Evolutionary conservation across 1,284 basidiomycete species (phyloP), one percentile per base, ranked within the genome.

Genomic region (Pyrrhoderma noxium): DNA sequence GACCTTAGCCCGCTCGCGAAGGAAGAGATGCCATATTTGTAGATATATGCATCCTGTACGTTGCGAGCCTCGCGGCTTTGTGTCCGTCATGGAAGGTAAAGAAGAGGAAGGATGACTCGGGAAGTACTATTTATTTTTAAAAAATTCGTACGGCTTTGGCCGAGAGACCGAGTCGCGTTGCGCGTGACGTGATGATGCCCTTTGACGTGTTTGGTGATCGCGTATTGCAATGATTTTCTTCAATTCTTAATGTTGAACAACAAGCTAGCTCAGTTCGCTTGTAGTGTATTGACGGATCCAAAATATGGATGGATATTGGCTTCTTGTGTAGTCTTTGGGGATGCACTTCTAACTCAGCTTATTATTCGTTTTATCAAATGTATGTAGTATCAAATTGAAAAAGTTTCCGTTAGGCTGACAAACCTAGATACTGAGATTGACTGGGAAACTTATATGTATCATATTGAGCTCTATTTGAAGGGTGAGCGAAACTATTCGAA

Each of bases 381-480:
- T 94, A 59, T 70, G 86, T 71, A 42, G 38, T 40, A 8, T n/a
- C 5, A 40, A 11, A 5, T 40, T 40, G n/a, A 14, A 18, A 40
- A 8, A 5, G 21, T 40, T 22, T 43, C 46, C 50, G 37, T 45
- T 22, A 36, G 49, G 18, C 48, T 47, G 39, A 43, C 53, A 42
- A 43, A 51, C 54, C 48, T 68, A 95, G 93, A 94, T 70, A 99
- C 96, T n/a, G 95, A 99, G 69, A 99, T 99, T 62, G 96, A 99
- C 70, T 99, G 89, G 80, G 77, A 82, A 63, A 95, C 93, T 0
- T 96, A 96, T 62, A 86, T 94, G 78, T 74, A 86, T 54, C 96
- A 99, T 56, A 79, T 89, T 1, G 75, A 85, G 49, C 66, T 89
- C 45, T 94, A 89, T 67, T 62, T 88, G 42, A 76, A 80, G 42